Evolutionary conservation across 495 filamentous ascomycete genomes (phyloP), one percentile per base, ranked within the genome.

Genomic region (Daldinia childiae): DNA sequence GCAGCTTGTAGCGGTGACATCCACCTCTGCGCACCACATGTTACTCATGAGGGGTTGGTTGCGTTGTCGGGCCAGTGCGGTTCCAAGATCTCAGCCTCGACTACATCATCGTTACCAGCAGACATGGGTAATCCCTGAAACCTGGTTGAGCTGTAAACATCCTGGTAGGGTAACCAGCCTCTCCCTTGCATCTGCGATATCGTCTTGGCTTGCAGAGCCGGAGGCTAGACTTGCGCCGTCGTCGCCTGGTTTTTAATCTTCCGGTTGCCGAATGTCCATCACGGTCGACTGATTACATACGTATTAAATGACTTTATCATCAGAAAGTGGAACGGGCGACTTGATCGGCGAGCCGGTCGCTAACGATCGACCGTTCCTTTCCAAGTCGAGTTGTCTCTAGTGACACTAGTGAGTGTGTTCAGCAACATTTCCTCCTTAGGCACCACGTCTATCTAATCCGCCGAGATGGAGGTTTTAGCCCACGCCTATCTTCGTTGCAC

Each of bases 21-120:
- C 48, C 60, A 56, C 41, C 32, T 48, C 24, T 21, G 41, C 36
- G 52, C 58, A 66, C n/a, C 36, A 19, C 69, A 68, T 64, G 64
- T 68, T 72, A 64, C 69, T 72, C 64, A 72, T 60, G 69, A 72
- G 69, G 64, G 64, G 64, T 68, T 67, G 69, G 69, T 30, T 68
- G 61, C 61, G 69, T 72, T 72, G 69, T 68, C 69, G 51, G 50
- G 64, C 60, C 64, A 72, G 45, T 64, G 43, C 36, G 8, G 11
- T 59, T 64, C 60, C 69, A 68, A 54, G 69, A 72, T 68, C 56
- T 68, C 64, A 68, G 69, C 64, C 64, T 72, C 69, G 69, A 68
- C 60, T 68, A 72, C 69, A 72, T 72, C 69, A 68, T 68, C 59
- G 55, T 72, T 64, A 72, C 69, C 69, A 55, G 60, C 19, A 51